Base-by-base conservation (phyloP, 2,329 filamentous ascomycete genomes). In the Fusarium austroafricanum region DNA sequence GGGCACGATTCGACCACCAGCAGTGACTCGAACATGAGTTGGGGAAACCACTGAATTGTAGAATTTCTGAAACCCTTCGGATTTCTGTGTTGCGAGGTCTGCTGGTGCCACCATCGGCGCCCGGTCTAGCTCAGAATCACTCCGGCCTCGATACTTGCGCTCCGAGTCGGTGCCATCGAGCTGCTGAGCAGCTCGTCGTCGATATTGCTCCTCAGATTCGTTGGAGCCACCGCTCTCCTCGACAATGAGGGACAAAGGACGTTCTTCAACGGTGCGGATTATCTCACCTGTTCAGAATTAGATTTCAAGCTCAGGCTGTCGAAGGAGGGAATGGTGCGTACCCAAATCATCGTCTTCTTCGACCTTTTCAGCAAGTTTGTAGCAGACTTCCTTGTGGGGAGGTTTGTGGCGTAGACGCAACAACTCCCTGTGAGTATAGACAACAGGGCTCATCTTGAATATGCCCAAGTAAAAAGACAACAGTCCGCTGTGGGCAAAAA, bases 31-130 rank as follows among this genome's bases (percentile, higher is more conserved):
- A 65, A 90, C 84, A 75, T 90, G 87, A 15, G 87, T 89, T 10
- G 89, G 89, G 33, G 89, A 91, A 6, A 87, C 83, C n/a, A 90
- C 89, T 12, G 88, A 87, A 73, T 89, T 88, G 78, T 88, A 90
- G 73, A 91, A 91, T 52, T 85, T 83, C 75, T 89, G 85, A 69
- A 91, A 91, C n/a, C 89, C 89, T 74, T 90, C 87, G 33, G 83
- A 84, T 68, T 86, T 84, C 74, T 90, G 88, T 26, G 86, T 84
- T 37, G 76, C 77, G 33, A 85, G 75, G 10, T 82, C 85, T 20
- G 82, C 76, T 12, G 87, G 87, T 21, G 87, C 87, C 50, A 84
- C 78, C 35, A 87, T 78, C 9, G 86, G 86, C 45, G 84, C 84
- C 40, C 74, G 77, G 42, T 77, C 76, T 18, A 79, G 70, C 64